phyloP scores from a whole-genome alignment of 2,329 filamentous ascomycete species.

The Ambrosiella xylebori region DNA sequence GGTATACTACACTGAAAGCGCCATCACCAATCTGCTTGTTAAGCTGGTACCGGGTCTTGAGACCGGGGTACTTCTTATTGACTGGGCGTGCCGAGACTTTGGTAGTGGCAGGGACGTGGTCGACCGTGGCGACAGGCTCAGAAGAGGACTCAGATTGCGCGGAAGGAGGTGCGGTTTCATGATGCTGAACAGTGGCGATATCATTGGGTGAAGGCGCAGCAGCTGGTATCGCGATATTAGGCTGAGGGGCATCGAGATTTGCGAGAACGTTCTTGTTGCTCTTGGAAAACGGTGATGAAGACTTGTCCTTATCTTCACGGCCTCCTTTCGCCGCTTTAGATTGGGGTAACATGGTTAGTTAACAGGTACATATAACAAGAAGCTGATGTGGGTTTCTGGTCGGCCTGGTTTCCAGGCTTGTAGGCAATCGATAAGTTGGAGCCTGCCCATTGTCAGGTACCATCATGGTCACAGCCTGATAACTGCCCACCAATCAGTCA shows the following conservation, averaged over 20 bases:
- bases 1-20: constrained; percentile 97
- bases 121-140: not conserved
- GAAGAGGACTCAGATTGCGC: not conserved
- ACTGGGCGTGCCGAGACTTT: not conserved
- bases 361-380: not conserved
- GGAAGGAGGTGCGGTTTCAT: constrained; percentile 3
- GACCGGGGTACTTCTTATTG: constrained; percentile 20
- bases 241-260: not conserved
- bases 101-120: not conserved
- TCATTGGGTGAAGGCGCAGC: constrained; percentile 3
- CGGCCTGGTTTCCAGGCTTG: not conserved
- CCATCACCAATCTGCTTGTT: constrained; percentile 65
- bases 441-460: too few relatives aligned
- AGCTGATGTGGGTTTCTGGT: not conserved
- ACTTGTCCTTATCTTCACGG: constrained; percentile 9
- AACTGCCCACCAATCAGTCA: not conserved
- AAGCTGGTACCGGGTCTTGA: constrained; percentile 56
- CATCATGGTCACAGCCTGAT: too few relatives aligned
- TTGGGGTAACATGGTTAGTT: not conserved
- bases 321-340: constrained; percentile 7
- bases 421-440: too few relatives aligned
- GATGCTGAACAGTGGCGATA: constrained; percentile 6
- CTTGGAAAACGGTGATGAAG: constrained; percentile 1
- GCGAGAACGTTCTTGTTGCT: not conserved
- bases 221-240: not conserved